Evolutionary conservation across 2,329 filamentous ascomycete genomes (phyloP).

Genomic region (Neofusicoccum ribis): DNA sequence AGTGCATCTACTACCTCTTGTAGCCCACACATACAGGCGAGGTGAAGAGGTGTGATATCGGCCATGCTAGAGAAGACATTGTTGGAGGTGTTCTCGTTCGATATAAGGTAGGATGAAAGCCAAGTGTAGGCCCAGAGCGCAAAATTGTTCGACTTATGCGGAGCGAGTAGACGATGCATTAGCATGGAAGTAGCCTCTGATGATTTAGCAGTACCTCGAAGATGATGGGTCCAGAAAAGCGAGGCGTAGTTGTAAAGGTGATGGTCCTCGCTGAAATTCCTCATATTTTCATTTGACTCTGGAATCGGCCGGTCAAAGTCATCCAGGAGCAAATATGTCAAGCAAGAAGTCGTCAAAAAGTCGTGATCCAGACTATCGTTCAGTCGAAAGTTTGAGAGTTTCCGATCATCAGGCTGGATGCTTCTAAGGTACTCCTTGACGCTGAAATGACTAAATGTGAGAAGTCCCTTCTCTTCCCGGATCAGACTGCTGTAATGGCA

Average conservation of each 20-base stretch:
- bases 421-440: background rate
- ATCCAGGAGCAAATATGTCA: background rate
- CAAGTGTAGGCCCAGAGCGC: background rate
- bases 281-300: background rate
- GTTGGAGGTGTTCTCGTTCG: background rate
- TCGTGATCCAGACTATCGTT: background rate
- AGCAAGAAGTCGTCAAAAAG: background rate
- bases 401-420: background rate
- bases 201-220: background rate
- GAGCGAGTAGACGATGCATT: background rate
- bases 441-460: background rate
- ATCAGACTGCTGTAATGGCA: background rate
- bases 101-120: background rate
- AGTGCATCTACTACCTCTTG: background rate
- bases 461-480: background rate
- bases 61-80: background rate
- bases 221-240: background rate
- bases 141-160: background rate
- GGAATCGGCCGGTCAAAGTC: background rate
- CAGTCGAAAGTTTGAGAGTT: background rate
- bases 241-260: background rate
- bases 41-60: background rate
- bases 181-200: background rate
- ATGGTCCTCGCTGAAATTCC: too few relatives aligned
- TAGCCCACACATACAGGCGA: background rate